These are phyloP conservation scores for Globomyces pollinis-pini DNA, from an alignment of 192 early-diverging fungal species.

Conservation along the genomic window DNA sequence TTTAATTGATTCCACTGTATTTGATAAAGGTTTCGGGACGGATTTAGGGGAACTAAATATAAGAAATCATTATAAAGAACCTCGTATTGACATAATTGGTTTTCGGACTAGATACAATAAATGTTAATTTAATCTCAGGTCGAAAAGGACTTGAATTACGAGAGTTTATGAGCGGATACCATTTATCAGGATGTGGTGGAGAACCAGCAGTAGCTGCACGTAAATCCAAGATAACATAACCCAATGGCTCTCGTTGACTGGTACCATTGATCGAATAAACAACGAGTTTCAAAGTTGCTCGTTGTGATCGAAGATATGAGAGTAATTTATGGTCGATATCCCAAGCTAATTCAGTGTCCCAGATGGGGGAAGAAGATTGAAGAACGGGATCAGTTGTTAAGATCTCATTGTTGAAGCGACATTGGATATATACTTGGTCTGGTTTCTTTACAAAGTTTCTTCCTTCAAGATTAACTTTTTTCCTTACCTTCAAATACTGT, in stretches of 20 bases:
- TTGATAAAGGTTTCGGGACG: not conserved
- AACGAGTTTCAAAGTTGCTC: slow-evolving; percentile 40
- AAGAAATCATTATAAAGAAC: not conserved
- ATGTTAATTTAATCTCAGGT: slow-evolving; percentile 49
- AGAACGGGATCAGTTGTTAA: slow-evolving; percentile 46
- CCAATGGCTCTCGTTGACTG: slow-evolving; percentile 29
- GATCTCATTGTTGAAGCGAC: slow-evolving; percentile 58
- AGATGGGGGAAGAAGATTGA: slow-evolving; percentile 32
- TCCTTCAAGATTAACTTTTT: slow-evolving; percentile 11
- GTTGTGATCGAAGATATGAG: slow-evolving; percentile 34
- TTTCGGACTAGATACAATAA: slow-evolving; percentile 22
- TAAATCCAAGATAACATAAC: slow-evolving; percentile 52
- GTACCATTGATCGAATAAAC: slow-evolving; percentile 27
- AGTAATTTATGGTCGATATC: slow-evolving; percentile 33
- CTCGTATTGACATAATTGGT: not conserved
- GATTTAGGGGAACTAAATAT: not conserved
- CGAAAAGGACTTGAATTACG: slow-evolving; percentile 25
- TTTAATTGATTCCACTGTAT: not conserved
- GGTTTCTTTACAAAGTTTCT: slow-evolving; percentile 19
- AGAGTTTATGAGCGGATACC: slow-evolving; percentile 39
- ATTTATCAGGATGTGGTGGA: slow-evolving; percentile 15
- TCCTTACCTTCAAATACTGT: slow-evolving; percentile 34
- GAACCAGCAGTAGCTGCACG: slow-evolving; percentile 19
- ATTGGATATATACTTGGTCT: slow-evolving; percentile 44
- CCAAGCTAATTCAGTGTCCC: slow-evolving; percentile 58